Evolutionary conservation across 2,329 filamentous ascomycete species (phyloP).

Genomic region (Orbilia javanica): DNA sequence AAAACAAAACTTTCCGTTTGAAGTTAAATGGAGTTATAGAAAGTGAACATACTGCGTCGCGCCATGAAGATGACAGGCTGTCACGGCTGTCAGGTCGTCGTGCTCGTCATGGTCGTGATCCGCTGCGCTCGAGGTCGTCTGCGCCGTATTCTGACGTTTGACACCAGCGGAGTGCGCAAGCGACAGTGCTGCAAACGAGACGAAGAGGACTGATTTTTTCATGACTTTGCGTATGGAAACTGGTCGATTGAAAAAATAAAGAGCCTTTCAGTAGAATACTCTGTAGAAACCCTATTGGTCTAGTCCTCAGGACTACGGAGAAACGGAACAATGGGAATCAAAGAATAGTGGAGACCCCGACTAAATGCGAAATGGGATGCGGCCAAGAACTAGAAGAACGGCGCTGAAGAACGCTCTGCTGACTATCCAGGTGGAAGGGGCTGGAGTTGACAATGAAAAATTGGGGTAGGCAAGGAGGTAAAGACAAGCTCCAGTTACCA

Average conservation of each 20-base stretch:
- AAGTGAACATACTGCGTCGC: constrained; percentile 41
- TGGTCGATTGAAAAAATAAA: background rate
- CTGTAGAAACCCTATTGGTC: background rate
- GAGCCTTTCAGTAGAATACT: background rate
- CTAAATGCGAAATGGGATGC: background rate
- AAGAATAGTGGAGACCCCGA: constrained; percentile 3
- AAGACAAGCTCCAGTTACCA: constrained; percentile 18
- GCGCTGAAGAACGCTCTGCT: background rate
- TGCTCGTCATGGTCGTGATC: constrained; percentile 21
- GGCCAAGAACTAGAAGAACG: constrained; percentile 13
- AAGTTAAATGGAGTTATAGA: background rate
- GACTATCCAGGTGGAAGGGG: constrained; percentile 2
- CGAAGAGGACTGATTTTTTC: constrained; percentile 19
- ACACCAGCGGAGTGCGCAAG: constrained; percentile 25
- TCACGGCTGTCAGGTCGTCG: constrained; percentile 35
- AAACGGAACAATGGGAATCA: background rate
- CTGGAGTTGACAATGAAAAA: constrained; percentile 1
- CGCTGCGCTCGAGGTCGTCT: constrained; percentile 23
- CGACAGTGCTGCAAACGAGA: constrained; percentile 20
- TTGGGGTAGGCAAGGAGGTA: background rate
- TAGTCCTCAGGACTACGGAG: background rate
- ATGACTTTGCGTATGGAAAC: constrained; percentile 10
- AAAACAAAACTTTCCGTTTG: background rate
- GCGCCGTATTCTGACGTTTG: constrained; percentile 38
- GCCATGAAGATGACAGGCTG: constrained; percentile 44